Base-by-base conservation (phyloP, 1,284 basidiomycete genomes). In the Megacollybia platyphylla region DNA sequence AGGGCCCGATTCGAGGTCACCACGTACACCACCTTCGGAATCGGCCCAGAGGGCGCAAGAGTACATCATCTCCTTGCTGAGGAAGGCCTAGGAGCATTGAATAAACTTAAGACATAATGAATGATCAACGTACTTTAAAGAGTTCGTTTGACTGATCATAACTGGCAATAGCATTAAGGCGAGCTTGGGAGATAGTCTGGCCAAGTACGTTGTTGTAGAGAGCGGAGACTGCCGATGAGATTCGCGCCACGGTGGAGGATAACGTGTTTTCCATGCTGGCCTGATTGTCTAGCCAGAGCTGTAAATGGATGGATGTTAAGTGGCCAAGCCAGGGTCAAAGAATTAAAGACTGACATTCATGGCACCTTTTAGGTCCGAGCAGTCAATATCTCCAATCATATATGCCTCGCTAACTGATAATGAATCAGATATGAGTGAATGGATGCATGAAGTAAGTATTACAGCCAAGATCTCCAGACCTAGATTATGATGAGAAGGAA, bases 31-130 rank as follows among this genome's bases (percentile, higher is more conserved):
- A 47, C 78, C 76, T 57, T 90, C 86, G 6, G 71, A 68, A 34
- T 82, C 75, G 40, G 64, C 66, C 78, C 85, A 92, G 39, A 91
- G 71, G 2, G 76, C 88, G 54, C 86, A 91, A 0, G 86, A 90
- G 61, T 93, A 93, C 73, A 89, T 92, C 90, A 94, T 93, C 60
- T 93, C 89, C 42, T 71, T 66, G 51, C 80, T 84, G 17, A 93
- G 65, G 66, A 93, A 92, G 7, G 85, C 79, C 72, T 84, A 36
- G n/a, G 36, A 48, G 47, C 32, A 18, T 31, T 40, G 13, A 40
- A 41, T 41, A 35, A 39, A 46, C 31, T 36, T 20, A 42, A 40
- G 40, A 41, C 27, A 40, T 30, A 43, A 40, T 39, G 48, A 31
- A 40, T 36, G 10, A 42, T 36, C 36, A 30, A 48, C 56, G 42